Base-by-base conservation (phyloP, 768 basidiomycete species). In the Calocera viscosa region DNA sequence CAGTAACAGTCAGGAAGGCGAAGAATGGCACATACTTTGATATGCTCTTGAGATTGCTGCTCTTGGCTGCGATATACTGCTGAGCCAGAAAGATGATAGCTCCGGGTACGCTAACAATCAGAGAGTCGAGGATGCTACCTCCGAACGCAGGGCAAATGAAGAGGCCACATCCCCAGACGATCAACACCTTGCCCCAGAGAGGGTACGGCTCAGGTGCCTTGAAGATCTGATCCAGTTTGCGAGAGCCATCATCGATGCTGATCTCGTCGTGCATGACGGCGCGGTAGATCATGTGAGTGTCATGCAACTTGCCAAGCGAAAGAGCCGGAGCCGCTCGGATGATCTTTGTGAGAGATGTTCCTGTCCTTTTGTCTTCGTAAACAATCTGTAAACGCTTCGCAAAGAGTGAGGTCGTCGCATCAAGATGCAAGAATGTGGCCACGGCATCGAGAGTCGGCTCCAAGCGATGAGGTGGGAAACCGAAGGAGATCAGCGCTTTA, bases 391-490 rank as follows among this genome's bases (percentile, higher is more conserved):
- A 7, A 47, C 43, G 43, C 24, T 24, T 47, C 19, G 43, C 43
- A 47, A 24, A 7, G 71, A 47, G 24, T 24, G 43, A 47, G 5
- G 43, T 47, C 43, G 43, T 47, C 49, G 91, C 91, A 74, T 91
- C 86, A 66, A 96, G 84, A 72, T 94, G 92, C 19, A 97, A 85
- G 65, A 94, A 92, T 17, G 86, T 83, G 0, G 94, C 91, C 8
- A 91, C 91, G 11, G 93, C 89, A 34, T 88, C 81, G 40, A 97
- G 84, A 74, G 96, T 94, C 1, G 91, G 88, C 76, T 95, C 93
- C 68, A 97, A 90, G 34, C 94, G 86, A 77, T 97, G 94, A 26
- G 91, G 92, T 0, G 93, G 92, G 19, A 93, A 91, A 2, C 93
- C 92, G 73, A 90, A 94, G 14, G 86, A 86, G 90, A 97, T 94